Evolutionary conservation across 2,329 filamentous ascomycete species (phyloP), one percentile per base, ranked within the genome.

Genomic region (Claviceps paspali): DNA sequence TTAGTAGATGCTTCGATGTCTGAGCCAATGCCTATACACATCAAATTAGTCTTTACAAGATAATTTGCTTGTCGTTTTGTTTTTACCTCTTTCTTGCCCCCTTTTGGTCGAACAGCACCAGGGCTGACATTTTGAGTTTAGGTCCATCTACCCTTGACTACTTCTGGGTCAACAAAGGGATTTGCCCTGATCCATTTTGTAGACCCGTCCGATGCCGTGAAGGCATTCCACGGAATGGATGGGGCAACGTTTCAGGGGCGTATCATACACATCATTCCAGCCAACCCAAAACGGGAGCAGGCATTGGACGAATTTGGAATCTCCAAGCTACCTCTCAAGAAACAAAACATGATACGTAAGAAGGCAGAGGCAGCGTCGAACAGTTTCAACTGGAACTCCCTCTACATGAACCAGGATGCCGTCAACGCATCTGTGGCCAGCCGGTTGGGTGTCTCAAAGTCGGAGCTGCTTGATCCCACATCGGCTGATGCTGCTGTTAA

Each of bases 1-100:
- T 94, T 98, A 95, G 91, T 98, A 98, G 88, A 96, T 94, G 83
- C 84, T 82, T 87, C 78, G 85, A 80, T 62, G 67, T 73, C 85
- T 91, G 81, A 87, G 49, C 54, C 45, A 46, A 44, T 52, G 48
- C 47, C 46, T 45, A 52, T 46, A 45, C 39, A n/a, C n/a, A n/a
- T n/a, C n/a, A n/a, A n/a, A n/a, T n/a, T n/a, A n/a, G n/a, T n/a
- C n/a, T n/a, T n/a, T n/a, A n/a, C n/a, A n/a, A n/a, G n/a, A n/a
- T n/a, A n/a, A n/a, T n/a, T n/a, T n/a, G n/a, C n/a, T n/a, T n/a
- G n/a, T n/a, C n/a, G n/a, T n/a, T n/a, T n/a, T n/a, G n/a, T n/a
- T n/a, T n/a, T n/a, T n/a, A n/a, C n/a, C n/a, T n/a, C n/a, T n/a
- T n/a, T n/a, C n/a, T n/a, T n/a, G n/a, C n/a, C n/a, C n/a, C n/a